These are phyloP conservation scores for Colletotrichum chrysophilum DNA, from an alignment of 2,329 filamentous ascomycete genomes.

Conservation along the genomic window DNA sequence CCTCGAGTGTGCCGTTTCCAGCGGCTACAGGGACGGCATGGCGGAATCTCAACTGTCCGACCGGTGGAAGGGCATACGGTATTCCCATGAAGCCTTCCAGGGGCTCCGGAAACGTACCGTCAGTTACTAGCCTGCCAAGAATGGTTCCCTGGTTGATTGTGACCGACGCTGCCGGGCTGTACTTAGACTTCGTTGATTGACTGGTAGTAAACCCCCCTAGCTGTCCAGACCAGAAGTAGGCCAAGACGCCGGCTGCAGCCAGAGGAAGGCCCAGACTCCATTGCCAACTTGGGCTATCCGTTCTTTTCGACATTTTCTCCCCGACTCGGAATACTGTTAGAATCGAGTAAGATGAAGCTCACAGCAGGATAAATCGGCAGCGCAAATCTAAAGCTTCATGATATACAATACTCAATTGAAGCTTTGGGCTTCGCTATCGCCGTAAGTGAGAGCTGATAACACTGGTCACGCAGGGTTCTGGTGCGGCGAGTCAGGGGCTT, in stretches of 20 bases:
- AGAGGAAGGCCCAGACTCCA: background rate
- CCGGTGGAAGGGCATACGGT: slow-evolving; percentile 51
- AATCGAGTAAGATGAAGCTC: background rate
- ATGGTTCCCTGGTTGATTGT: slow-evolving; percentile 34
- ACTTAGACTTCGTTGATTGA: background rate
- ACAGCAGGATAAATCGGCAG: background rate
- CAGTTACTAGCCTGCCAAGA: slow-evolving; percentile 33
- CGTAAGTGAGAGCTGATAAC: background rate
- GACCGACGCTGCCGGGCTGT: slow-evolving; percentile 22
- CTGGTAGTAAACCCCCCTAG: background rate
- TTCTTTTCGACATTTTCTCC: background rate
- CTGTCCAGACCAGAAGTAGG: background rate
- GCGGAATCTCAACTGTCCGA: slow-evolving; percentile 45
- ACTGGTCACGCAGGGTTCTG: background rate
- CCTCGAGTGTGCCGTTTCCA: slow-evolving; percentile 29
- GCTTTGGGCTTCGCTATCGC: background rate
- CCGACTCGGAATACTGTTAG: too few relatives aligned
- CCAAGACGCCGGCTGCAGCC: background rate
- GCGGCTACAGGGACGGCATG: slow-evolving; percentile 34
- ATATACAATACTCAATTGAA: background rate
- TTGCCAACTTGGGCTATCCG: background rate
- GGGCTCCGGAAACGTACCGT: slow-evolving; percentile 32
- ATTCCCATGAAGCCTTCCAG: slow-evolving; percentile 50
- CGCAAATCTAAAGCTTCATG: background rate
- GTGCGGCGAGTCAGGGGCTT: background rate